Conservation (phyloP, 2,329 filamentous ascomycete species). For the Epichloe typhina region DNA sequence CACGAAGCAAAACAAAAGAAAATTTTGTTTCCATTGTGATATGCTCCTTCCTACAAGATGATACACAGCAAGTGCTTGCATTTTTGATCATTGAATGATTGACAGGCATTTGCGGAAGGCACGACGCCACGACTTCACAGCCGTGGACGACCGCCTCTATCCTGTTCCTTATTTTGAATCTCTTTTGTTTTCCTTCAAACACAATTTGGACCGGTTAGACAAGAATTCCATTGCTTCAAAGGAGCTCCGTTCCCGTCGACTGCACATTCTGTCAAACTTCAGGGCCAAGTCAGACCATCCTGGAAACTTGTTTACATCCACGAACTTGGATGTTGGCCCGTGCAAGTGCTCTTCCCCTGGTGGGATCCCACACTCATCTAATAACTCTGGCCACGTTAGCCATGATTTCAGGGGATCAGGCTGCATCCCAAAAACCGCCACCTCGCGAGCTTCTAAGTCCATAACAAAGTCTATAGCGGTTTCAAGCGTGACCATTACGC, state of each 20-base stretch:
- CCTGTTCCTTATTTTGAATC: no score
- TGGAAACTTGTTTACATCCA: not conserved
- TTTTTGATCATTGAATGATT: no score
- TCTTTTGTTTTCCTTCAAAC: no score
- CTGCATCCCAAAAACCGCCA: constrained; percentile 1
- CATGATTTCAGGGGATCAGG: not conserved
- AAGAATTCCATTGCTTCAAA: not conserved
- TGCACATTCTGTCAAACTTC: not conserved
- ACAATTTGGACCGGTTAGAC: no score
- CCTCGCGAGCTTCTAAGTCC: constrained; percentile 6
- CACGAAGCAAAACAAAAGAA: no score
- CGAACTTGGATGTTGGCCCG: not conserved
- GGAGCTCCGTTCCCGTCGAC: not conserved
- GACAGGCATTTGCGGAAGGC: no score
- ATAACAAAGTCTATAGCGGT: constrained; percentile 7
- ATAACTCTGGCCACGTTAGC: not conserved
- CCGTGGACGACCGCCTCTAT: no score
- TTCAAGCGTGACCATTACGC: constrained; percentile 3
- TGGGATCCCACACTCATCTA: not conserved
- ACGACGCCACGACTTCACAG: no score
- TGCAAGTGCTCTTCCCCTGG: not conserved
- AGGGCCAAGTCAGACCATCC: not conserved
- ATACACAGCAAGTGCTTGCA: no score
- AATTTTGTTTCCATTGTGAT: no score
- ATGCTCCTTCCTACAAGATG: no score